Evolutionary conservation across 805 yeast species (phyloP).

Genomic region (Candida tallmaniae): DNA sequence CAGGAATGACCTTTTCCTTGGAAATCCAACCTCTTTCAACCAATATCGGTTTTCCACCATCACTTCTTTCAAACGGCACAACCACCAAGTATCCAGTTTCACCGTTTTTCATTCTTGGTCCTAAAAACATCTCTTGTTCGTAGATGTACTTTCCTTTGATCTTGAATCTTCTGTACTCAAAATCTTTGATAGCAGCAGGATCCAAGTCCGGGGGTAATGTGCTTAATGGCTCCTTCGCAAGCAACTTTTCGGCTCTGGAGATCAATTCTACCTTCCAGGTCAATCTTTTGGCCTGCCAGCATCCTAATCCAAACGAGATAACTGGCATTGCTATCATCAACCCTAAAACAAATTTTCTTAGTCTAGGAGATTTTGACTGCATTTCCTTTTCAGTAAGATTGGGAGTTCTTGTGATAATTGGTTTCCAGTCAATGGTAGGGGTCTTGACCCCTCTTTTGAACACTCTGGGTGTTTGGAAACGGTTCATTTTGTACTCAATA

Average conservation of each 20-base stretch:
- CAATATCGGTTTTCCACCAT: conserved; percentile 72
- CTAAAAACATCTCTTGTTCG: conserved; percentile 83
- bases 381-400: conserved; percentile 36
- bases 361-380: conserved; percentile 31
- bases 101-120: conserved; percentile 73
- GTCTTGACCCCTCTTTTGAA: conserved; percentile 42
- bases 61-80: conserved; percentile 74
- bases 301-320: conserved; percentile 77
- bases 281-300: conserved; percentile 87
- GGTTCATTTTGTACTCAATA: no score
- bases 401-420: conserved; percentile 49
- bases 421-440: conserved; percentile 81
- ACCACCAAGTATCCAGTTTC: conserved; percentile 72
- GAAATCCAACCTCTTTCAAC: conserved; percentile 91
- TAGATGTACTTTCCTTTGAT: conserved; percentile 78
- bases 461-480: no score
- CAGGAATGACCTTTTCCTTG: conserved; percentile 59
- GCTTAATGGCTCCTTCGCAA: conserved; percentile 67
- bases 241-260: conserved; percentile 74
- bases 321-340: conserved; percentile 74
- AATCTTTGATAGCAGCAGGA: conserved; percentile 62
- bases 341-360: conserved; percentile 40
- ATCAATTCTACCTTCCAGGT: conserved; percentile 86
- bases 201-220: conserved; percentile 60
- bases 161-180: conserved; percentile 79